phyloP scores from a whole-genome alignment of 495 filamentous ascomycete species.

The Massariosphaeria phaeospora region DNA sequence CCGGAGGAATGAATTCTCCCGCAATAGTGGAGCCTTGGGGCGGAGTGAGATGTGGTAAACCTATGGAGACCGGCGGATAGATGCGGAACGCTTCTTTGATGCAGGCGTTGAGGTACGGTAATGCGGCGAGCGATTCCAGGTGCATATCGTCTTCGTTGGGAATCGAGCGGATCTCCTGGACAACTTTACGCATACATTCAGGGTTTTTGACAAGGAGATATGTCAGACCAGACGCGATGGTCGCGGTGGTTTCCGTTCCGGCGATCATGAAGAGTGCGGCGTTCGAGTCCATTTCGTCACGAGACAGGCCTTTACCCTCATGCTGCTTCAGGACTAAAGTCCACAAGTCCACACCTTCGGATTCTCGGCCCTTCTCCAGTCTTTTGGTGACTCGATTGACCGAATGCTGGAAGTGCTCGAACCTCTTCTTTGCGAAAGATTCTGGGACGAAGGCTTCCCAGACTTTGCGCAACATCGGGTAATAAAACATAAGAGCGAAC shows the following conservation, averaged over 20 bases:
- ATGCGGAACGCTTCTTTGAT: constrained; percentile 36
- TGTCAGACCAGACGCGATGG: constrained; percentile 45
- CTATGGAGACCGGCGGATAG: constrained; percentile 31
- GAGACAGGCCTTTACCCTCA: constrained; percentile 37
- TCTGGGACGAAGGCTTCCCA: constrained; percentile 11
- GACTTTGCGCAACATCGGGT: constrained; percentile 2
- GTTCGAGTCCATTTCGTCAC: constrained; percentile 45
- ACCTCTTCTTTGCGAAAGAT: constrained; percentile 13
- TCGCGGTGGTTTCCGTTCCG: constrained; percentile 57
- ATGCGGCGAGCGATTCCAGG: constrained; percentile 37
- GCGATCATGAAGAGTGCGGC: constrained; percentile 45
- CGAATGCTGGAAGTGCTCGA: constrained; percentile 28
- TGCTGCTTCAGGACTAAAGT: constrained; percentile 32
- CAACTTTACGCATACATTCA: constrained; percentile 39
- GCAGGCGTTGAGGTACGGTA: constrained; percentile 35
- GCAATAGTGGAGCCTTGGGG: constrained; percentile 31
- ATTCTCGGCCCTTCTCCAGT: constrained; percentile 23
- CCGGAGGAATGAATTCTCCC: constrained; percentile 36
- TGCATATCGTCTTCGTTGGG: constrained; percentile 43
- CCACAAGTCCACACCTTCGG: constrained; percentile 28
- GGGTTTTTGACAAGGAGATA: constrained; percentile 49
- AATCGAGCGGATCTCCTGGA: constrained; percentile 49
- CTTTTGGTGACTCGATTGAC: constrained; percentile 30
- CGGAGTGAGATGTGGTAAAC: constrained; percentile 27
- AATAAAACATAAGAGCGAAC: constrained; percentile 4